Evolutionary conservation across 1,284 basidiomycete genomes (phyloP), one percentile per base, ranked within the genome.

Genomic region (Chalciporus sp.): DNA sequence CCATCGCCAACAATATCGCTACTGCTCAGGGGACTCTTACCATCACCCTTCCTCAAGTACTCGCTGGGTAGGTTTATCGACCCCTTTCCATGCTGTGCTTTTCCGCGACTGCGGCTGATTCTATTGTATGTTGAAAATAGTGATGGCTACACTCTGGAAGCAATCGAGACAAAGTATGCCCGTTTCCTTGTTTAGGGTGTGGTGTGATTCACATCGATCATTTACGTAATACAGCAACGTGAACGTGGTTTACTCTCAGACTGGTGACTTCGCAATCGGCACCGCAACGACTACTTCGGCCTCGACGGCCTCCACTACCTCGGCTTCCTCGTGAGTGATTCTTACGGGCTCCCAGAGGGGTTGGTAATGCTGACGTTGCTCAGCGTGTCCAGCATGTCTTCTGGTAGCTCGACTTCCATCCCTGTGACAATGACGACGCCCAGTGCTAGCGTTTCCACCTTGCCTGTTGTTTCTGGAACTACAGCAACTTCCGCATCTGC

Each of bases 1-100:
- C 80, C 40, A 75, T 90, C 52, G 80, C 76, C 11, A 86, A 82
- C 74, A 86, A 83, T 58, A 71, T 90, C 1, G 61, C 72, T 20
- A 74, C 80, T 1, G 47, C 70, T 1, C 14, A 54, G 0, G 72
- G 75, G 6, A 44, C 63, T 4, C 0, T 81, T 4, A 74, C 69
- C 0, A 41, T 89, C 23, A 49, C 55, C 0, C 61, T 88, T 12
- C 85, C 85, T 10, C 55, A 74, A 28, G 77, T 89, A n/a, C 78
- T 78, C 2, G 59, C 57, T 12, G 73, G 71, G 86, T 88, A 61
- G 50, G 81, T 61, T 8, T 53, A 48, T 26, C 28, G 5, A n/a
- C 6, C 9, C 12, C 16, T 17, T 33, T 33, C 41, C 26, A 14
- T 43, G 12, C 1, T 1, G 1, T 2, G 2, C 3, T 1, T 8